Evolutionary conservation across 257 asterid genomes (phyloP).

Genomic region (Salvia miltiorrhiza): DNA sequence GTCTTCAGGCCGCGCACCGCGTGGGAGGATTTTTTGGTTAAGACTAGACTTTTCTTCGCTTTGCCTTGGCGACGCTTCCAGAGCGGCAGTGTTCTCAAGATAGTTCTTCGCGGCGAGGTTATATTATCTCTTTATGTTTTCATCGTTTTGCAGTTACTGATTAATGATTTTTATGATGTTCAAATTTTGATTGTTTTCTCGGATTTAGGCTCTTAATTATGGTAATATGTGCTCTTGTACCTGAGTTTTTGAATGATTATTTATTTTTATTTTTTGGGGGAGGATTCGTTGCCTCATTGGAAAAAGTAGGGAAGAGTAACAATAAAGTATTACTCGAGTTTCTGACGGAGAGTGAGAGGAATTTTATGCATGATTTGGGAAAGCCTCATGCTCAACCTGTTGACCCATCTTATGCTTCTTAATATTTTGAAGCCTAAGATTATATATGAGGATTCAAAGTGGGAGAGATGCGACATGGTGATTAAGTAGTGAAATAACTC

Average conservation of each 20-base stretch:
- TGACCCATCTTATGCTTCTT: neutral
- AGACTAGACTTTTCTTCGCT: constrained; percentile 52
- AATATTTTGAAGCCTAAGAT: neutral
- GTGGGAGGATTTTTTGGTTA: constrained; percentile 53
- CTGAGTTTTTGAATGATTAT: neutral
- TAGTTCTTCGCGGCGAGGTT: constrained; percentile 66
- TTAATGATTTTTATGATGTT: neutral
- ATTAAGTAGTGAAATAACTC: neutral
- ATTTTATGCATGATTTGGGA: neutral
- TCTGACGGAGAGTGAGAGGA: neutral
- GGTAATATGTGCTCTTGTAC: neutral
- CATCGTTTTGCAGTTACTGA: neutral
- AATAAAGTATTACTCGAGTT: too few species aligned
- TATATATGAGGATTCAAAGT: neutral
- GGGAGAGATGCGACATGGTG: neutral
- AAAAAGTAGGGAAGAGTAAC: neutral
- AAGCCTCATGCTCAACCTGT: neutral
- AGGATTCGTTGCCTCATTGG: neutral
- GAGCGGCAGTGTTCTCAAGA: constrained; percentile 56
- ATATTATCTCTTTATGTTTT: neutral
- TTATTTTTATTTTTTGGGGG: neutral
- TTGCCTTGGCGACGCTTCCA: constrained; percentile 68
- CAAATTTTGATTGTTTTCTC: neutral
- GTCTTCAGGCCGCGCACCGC: constrained; percentile 38
- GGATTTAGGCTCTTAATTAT: neutral